Base-by-base conservation (phyloP, 1,139 yeast species). In the Eremothecium cymbalariae region DNA sequence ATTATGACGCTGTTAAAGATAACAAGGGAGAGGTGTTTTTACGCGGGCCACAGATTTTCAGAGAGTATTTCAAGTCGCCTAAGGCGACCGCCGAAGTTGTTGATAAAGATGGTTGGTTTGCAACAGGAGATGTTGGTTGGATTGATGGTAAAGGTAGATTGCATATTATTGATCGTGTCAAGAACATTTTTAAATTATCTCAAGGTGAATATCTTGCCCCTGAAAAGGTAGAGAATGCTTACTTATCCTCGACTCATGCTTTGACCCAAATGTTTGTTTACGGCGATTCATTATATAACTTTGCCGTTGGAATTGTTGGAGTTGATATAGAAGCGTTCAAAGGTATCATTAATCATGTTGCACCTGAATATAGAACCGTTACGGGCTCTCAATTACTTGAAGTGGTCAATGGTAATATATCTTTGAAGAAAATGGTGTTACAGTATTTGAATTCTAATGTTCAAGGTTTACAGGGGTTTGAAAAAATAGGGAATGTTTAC, bases 141-240 rank as follows among this genome's bases (percentile, higher is more conserved):
- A 60, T 81, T 40, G 74, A 68, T 34, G 49, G 50, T 7, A 62
- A 63, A 24, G 85, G 84, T 15, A 67, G 82, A 40, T 53, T 81
- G 15, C 62, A 51, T 43, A 77, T 81, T 37, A 68, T 81, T 47
- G 93, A 81, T 53, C 68, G 93, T 42, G 86, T 80, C 31, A 81
- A 81, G 64, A 81, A 81, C 58, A 80, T 81, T 62, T 81, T 80
- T 68, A 81, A 81, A 58, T 66, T 81, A 48, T 72, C 88, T 1
- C 93, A 81, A 57, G 93, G 93, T 40, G 93, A 81, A 57, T 81
- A 81, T 55, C 73, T 81, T 36, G 78, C 86, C 2, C 88, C 90
- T 2, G 93, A 81, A 53, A 76, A 73, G 55, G 74, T 81, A 43
- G 93, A 81, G 52, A 77, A 75, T 50, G 61, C 63, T 16, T 79